Percentiles rank a stretch among this genome's conserved stretches.
Evolutionary conservation across 306 rosid genomes (phyloP).

Genomic region (Cyamopsis tetragonoloba): DNA sequence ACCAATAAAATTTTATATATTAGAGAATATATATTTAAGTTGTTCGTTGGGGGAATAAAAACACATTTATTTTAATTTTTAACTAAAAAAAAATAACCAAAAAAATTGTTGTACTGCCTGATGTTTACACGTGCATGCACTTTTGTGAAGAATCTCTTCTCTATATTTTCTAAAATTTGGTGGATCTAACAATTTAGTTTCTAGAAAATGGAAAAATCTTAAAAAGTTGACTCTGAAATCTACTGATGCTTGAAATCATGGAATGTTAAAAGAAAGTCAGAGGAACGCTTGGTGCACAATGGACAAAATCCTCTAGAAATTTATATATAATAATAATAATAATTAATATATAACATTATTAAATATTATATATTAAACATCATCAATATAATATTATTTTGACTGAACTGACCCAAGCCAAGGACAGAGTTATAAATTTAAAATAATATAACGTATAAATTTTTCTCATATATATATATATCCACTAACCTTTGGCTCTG

Average conservation of each 20-base stretch:
- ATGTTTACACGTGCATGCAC: background rate
- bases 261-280: background rate
- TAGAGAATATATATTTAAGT: no score
- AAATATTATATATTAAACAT: no score
- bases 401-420: background rate
- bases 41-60: no score
- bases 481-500: background rate
- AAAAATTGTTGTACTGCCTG: background rate
- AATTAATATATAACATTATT: no score
- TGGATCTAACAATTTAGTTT: background rate
- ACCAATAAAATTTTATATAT: no score
- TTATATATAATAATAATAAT: slow-evolving; percentile 1
- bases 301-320: slow-evolving; percentile 18
- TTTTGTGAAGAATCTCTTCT: background rate
- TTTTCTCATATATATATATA: background rate
- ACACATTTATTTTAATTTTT: no score
- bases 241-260: background rate
- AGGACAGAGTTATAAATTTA: background rate
- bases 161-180: background rate
- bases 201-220: background rate
- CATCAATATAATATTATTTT: background rate
- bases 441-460: background rate
- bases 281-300: background rate
- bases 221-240: background rate
- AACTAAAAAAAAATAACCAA: background rate